Percentiles rank a stretch among this genome's conserved stretches.
phyloP scores from a whole-genome alignment of 2,329 filamentous ascomycete species.

The Bisporella sp. region DNA sequence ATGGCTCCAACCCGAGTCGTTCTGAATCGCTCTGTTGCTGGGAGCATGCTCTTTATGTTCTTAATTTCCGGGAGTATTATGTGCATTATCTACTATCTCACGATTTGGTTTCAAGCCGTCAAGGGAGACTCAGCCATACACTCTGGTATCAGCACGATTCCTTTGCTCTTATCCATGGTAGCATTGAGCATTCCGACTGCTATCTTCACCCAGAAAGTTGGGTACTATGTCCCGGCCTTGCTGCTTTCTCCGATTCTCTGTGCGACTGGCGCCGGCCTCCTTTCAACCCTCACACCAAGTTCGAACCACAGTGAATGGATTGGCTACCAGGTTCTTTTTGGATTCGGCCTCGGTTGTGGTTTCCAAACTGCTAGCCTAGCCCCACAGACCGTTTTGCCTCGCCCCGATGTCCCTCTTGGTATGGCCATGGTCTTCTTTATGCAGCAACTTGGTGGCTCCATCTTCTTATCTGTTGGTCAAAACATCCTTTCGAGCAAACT shows the following conservation, averaged over 20 bases:
- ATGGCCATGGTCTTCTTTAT: conserved; percentile 34
- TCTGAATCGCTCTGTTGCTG: neutral
- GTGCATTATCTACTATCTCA: conserved; percentile 27
- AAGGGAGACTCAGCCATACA: conserved; percentile 9
- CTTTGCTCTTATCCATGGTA: conserved; percentile 18
- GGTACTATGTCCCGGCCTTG: conserved; percentile 24
- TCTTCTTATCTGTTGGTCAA: conserved; percentile 40
- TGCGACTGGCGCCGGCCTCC: conserved; percentile 15
- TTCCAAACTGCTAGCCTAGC: conserved; percentile 24
- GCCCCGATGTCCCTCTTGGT: conserved; percentile 35
- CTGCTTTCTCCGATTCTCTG: conserved; percentile 13
- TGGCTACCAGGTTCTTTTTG: conserved; percentile 31
- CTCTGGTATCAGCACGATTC: conserved; percentile 19
- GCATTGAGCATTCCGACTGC: conserved; percentile 26
- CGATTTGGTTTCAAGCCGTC: conserved; percentile 22
- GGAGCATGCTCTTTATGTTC: conserved; percentile 8
- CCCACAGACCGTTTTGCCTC: conserved; percentile 22
- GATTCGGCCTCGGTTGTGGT: conserved; percentile 21
- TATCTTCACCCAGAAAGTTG: conserved; percentile 23
- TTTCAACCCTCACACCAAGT: conserved; percentile 27
- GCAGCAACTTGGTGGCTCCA: conserved; percentile 37
- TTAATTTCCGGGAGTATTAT: conserved; percentile 21
- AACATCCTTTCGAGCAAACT: conserved; percentile 34
- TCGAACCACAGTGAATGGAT: conserved; percentile 40
- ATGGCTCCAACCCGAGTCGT: neutral